A percentile compares a stretch with the other conserved stretches of the same genome.
These are phyloP conservation scores for Sparassis latifolia DNA, from an alignment of 1,284 basidiomycete genomes.

Conservation along the genomic window DNA sequence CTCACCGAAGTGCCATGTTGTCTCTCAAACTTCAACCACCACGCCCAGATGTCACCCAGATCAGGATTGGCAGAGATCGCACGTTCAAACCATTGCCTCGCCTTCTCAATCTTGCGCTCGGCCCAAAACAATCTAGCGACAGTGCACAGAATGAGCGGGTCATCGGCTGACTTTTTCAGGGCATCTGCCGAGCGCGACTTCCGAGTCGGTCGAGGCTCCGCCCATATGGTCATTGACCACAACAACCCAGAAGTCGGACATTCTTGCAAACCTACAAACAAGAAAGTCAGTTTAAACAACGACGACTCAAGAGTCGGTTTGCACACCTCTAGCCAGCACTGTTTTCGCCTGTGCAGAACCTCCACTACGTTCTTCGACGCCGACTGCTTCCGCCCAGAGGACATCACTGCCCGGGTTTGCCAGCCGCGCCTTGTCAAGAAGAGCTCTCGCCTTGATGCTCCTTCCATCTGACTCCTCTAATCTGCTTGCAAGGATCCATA, in stretches of 20 bases:
- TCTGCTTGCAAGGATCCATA: constrained; percentile 87
- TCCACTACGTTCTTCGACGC: constrained; percentile 85
- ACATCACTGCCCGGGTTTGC: constrained; percentile 80
- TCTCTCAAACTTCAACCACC: constrained; percentile 94
- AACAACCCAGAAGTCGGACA: constrained; percentile 85
- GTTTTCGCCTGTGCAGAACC: constrained; percentile 75
- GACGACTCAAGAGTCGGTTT: neutral
- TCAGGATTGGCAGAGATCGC: constrained; percentile 70
- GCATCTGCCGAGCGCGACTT: constrained; percentile 90
- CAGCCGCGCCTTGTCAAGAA: constrained; percentile 87
- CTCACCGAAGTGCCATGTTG: constrained; percentile 78
- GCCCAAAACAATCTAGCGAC: constrained; percentile 93
- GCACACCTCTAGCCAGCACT: constrained; percentile 70
- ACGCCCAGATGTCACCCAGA: constrained; percentile 88
- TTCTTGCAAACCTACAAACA: constrained; percentile 69
- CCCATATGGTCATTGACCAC: constrained; percentile 89
- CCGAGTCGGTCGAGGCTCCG: constrained; percentile 81
- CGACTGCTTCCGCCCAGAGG: constrained; percentile 88
- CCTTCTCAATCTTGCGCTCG: constrained; percentile 91
- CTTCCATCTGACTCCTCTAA: constrained; percentile 86
- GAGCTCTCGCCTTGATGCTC: constrained; percentile 88
- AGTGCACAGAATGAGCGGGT: constrained; percentile 81
- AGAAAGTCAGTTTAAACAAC: constrained; percentile 1
- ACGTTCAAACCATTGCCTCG: constrained; percentile 88
- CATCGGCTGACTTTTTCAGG: constrained; percentile 84